phyloP scores from a whole-genome alignment of 768 basidiomycete genomes.

The Kwoniella pini region DNA sequence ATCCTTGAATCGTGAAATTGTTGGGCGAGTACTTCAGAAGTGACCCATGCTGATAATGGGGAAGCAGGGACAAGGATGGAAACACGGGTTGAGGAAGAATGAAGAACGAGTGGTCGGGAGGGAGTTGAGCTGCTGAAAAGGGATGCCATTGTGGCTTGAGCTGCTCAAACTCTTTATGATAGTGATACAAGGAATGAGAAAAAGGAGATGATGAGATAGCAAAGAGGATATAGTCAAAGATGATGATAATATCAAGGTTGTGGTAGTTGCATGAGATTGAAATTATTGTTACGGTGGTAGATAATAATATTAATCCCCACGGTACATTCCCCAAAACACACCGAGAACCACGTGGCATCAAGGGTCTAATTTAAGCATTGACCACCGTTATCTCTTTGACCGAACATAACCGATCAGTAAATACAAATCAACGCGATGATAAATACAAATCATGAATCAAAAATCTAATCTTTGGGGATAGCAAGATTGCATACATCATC shows the following conservation, averaged over 20 bases:
- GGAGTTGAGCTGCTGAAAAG: conserved; percentile 45
- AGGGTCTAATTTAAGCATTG: conserved; percentile 5
- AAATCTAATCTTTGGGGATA: neutral
- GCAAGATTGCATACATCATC: neutral
- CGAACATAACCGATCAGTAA: conserved; percentile 19
- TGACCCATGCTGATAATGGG: conserved; percentile 80
- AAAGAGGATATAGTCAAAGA: neutral
- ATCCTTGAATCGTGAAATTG: conserved; percentile 68
- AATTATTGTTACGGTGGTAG: neutral
- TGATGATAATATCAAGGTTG: neutral
- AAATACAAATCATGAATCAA: conserved; percentile 9
- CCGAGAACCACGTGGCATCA: neutral
- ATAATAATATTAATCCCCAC: conserved; percentile 1
- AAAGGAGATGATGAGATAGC: neutral
- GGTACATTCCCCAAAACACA: conserved; percentile 16
- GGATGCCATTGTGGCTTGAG: conserved; percentile 46
- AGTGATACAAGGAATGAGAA: neutral
- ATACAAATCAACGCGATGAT: neutral
- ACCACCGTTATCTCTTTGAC: conserved; percentile 6
- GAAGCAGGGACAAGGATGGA: conserved; percentile 80
- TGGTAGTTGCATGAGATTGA: too few species aligned
- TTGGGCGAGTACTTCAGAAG: conserved; percentile 85
- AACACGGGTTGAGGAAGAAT: conserved; percentile 56
- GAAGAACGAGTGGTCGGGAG: conserved; percentile 54
- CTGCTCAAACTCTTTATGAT: conserved; percentile 16